Evolutionary conservation across 1,139 yeast species (phyloP).

Genomic region (Wickerhamiella infanticola): DNA sequence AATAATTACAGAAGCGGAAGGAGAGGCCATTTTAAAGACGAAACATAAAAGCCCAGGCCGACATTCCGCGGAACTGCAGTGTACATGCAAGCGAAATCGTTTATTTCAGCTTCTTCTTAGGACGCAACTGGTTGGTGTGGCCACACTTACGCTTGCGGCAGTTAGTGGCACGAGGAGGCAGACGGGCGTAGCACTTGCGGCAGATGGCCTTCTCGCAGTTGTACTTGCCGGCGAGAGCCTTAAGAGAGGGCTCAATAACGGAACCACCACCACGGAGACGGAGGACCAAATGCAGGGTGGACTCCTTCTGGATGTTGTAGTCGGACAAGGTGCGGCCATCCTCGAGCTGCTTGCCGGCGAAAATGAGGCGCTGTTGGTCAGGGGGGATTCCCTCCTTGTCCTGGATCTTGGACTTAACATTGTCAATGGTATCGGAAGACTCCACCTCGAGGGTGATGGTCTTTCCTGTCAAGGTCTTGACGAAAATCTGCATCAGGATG

Average conservation of each 20-base stretch:
- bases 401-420: constrained; percentile 84
- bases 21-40: background rate
- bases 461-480: constrained; percentile 98
- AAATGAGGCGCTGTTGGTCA: constrained; percentile 85
- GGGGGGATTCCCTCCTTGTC: constrained; percentile 95
- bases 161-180: constrained; percentile 99
- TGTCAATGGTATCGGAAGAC: constrained; percentile 88
- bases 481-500: constrained; percentile 79
- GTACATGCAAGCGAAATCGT: constrained; percentile 6
- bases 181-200: constrained; percentile 99
- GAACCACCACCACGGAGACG: constrained; percentile 94
- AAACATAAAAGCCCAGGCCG: background rate
- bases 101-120: constrained; percentile 99
- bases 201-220: constrained; percentile 99
- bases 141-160: constrained; percentile 99
- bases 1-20: background rate
- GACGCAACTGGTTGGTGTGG: constrained; percentile 99
- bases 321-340: constrained; percentile 87
- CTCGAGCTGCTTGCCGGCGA: constrained; percentile 89
- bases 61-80: background rate
- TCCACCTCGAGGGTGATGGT: constrained; percentile 91
- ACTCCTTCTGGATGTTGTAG: constrained; percentile 92
- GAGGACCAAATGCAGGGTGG: constrained; percentile 72
- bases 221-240: constrained; percentile 98
- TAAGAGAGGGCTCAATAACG: constrained; percentile 98